A percentile compares a stretch with the other conserved stretches of the same genome.
These are phyloP conservation scores for Aegilops sharonensis DNA, from an alignment of 176 grass and related monocot genomes.

Conservation along the genomic window DNA sequence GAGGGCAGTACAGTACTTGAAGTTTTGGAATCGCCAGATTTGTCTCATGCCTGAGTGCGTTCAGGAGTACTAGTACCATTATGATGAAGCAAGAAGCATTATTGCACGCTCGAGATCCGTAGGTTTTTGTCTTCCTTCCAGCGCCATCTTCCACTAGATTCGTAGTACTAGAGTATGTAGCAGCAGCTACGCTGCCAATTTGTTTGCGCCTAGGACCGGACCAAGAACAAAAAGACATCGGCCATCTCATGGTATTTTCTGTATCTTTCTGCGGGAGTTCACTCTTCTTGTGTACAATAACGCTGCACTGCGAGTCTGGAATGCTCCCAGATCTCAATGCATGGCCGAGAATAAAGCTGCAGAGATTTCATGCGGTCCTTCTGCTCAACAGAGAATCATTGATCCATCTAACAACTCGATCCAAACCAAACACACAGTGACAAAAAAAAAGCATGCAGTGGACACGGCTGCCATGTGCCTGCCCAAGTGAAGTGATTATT, in stretches of 20 bases:
- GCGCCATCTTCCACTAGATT: background rate
- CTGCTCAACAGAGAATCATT: background rate
- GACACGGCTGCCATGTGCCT: background rate
- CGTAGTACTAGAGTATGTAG: background rate
- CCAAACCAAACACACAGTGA: background rate
- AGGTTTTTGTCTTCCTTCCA: background rate
- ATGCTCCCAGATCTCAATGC: background rate
- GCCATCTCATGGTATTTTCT: background rate
- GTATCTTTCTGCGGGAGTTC: background rate
- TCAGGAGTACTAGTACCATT: background rate
- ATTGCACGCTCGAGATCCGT: background rate
- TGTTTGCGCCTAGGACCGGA: background rate
- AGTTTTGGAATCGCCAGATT: background rate
- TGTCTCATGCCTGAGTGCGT: background rate
- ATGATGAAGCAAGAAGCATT: background rate
- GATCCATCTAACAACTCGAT: background rate
- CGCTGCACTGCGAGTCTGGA: background rate
- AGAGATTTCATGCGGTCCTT: background rate
- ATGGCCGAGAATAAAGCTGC: background rate
- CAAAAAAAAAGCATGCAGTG: background rate
- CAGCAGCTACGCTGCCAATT: background rate
- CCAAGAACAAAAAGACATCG: background rate
- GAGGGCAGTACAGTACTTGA: background rate
- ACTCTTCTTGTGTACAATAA: background rate
- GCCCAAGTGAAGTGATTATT: background rate